phyloP scores from a whole-genome alignment of 805 yeast genomes.

The Pichia thaimueangensis region DNA sequence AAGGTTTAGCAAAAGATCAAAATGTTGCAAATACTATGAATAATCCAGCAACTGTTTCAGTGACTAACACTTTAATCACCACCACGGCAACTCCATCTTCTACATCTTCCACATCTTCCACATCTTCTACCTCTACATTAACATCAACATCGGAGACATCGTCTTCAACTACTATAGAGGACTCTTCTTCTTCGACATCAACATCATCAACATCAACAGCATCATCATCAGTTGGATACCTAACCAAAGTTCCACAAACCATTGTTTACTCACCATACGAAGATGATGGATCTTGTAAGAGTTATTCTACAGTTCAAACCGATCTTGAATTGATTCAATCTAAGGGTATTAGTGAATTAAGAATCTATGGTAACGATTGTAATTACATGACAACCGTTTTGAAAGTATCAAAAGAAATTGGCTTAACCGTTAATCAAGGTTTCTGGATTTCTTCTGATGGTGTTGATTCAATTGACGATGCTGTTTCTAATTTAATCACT shows the following conservation, averaged over 20 bases:
- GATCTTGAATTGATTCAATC: constrained; percentile 55
- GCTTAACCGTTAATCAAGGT: constrained; percentile 77
- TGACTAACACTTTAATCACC: constrained; percentile 18
- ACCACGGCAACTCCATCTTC: constrained; percentile 15
- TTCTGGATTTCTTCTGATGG: constrained; percentile 70
- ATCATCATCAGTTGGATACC: constrained; percentile 26
- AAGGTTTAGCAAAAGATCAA: constrained; percentile 13
- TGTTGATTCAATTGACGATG: constrained; percentile 59
- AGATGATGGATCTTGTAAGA: constrained; percentile 62
- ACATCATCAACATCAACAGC: constrained; percentile 24
- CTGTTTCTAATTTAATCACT: constrained; percentile 46
- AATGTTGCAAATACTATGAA: constrained; percentile 10
- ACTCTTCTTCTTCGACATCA: constrained; percentile 32
- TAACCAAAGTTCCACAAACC: constrained; percentile 40
- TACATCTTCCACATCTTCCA: constrained; percentile 5
- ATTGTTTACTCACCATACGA: constrained; percentile 78
- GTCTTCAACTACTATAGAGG: constrained; percentile 20
- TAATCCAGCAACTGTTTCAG: constrained; percentile 16
- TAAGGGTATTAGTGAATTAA: constrained; percentile 58
- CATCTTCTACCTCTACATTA: constrained; percentile 32
- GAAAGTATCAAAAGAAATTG: constrained; percentile 52
- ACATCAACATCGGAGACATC: constrained; percentile 25
- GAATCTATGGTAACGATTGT: constrained; percentile 89
- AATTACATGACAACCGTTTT: constrained; percentile 56
- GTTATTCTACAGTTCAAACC: constrained; percentile 39